Conservation (phyloP, 352 stramenopile genomes). For the Globisporangium paddicum region DNA sequence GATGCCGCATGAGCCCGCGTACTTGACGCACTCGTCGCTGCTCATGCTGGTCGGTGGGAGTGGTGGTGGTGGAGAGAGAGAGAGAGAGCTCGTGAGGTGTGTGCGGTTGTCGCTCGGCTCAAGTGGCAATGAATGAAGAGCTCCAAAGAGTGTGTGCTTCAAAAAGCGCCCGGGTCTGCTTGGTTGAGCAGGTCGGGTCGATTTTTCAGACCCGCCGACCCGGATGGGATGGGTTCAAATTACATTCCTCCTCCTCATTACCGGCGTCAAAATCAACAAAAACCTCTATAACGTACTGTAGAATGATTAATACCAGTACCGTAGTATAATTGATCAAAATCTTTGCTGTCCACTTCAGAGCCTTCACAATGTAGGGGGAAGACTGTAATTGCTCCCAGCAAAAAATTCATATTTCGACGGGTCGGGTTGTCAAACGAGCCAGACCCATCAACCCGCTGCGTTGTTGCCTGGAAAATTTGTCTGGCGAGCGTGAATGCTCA, state of each 20-base stretch:
- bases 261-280: too few relatives aligned
- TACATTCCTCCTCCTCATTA: too few relatives aligned
- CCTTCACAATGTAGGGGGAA: too few relatives aligned
- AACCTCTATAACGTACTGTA: too few relatives aligned
- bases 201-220: not conserved
- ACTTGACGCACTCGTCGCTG: conserved; percentile 58
- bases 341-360: too few relatives aligned
- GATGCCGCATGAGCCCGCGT: conserved; percentile 62
- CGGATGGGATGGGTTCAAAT: not conserved
- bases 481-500: conserved; percentile 15
- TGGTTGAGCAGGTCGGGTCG: not conserved
- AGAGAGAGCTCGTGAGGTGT: not conserved
- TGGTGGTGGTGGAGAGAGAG: not conserved
- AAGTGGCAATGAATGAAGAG: conserved; percentile 14
- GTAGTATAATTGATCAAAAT: too few relatives aligned
- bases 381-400: too few relatives aligned
- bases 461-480: conserved; percentile 11
- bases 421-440: not conserved
- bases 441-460: too few relatives aligned
- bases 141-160: conserved; percentile 2
- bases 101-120: conserved; percentile 8
- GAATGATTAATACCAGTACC: too few relatives aligned
- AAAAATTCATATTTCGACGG: not conserved
- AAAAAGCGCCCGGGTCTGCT: not conserved
- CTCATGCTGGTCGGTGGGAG: conserved; percentile 18